Base-by-base conservation (phyloP, 371 early-diverging fungal species). In the Pancytospora epiphaga region DNA sequence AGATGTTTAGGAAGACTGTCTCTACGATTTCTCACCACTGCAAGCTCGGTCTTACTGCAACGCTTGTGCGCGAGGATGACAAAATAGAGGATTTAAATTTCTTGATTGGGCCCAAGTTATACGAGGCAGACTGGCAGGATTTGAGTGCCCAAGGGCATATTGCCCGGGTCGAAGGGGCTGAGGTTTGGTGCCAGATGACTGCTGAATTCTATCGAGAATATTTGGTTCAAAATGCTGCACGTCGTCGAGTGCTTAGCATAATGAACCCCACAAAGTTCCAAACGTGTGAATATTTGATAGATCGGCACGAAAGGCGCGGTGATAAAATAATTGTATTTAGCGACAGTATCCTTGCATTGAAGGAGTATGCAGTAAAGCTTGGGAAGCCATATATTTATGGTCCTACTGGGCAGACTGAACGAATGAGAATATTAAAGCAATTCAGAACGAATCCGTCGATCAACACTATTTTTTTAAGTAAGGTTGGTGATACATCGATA, bases 41-140 rank as follows among this genome's bases (percentile, higher is more conserved):
- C 58, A 98, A 98, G 79, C 85, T 98, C 6, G 98, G 98, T 0
- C 82, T 98, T 61, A 97, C 97, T 0, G 98, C 98, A 0, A 98
- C 98, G 0, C 84, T 98, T 25, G 95, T 98, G 27, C 86, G 98
- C 71, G 98, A 98, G 79, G 98, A 98, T 80, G 94, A 96, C 77
- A 95, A 95, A 83, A 98, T 98, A 80, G 89, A 88, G 74, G 93
- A 95, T 78, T 83, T 98, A 62, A 97, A 96, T 83, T 98, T 93
- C 77, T 84, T 98, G 75, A 97, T 98, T 77, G 98, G 98, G 3
- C 98, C 98, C 33, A 98, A 98, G 81, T 83, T 98, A 33, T 98
- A 93, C 81, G 98, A 98, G 83, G 98, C 98, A 33, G 96, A 97
- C 79, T 98, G 98, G 98, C 89, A 95, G 88, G 95, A 95, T 79